Evolutionary conservation across 139 green algal species (phyloP).

Genomic region (Edaphochlamys debaryana): DNA sequence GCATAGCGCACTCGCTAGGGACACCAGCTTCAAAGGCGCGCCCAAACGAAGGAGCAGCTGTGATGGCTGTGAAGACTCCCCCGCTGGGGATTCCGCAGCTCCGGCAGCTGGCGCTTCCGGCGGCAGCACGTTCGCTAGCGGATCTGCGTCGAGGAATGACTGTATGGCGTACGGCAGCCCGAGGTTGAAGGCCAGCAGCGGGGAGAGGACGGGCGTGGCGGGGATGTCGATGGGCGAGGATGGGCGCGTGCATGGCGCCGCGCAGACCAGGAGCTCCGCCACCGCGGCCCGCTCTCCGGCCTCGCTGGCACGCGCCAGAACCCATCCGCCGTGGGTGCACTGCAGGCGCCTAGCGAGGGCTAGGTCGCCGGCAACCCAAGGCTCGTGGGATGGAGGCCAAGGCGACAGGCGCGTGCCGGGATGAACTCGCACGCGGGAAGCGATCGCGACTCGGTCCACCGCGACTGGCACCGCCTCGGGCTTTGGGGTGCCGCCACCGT

Average conservation of each 20-base stretch:
- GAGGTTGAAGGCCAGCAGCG: slow-evolving; percentile 32
- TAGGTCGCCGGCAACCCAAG: slow-evolving; percentile 1
- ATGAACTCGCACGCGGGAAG: background rate
- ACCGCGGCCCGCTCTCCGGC: slow-evolving; percentile 6
- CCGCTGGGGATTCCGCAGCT: too few species aligned
- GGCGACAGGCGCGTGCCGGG: too few species aligned
- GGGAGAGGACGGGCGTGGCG: background rate
- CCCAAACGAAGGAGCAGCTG: too few species aligned
- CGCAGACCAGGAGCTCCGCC: slow-evolving; percentile 8
- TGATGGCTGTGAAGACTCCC: too few species aligned
- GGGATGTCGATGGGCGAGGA: too few species aligned
- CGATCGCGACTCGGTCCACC: background rate
- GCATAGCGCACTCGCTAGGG: background rate
- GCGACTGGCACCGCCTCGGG: too few species aligned
- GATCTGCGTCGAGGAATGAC: background rate
- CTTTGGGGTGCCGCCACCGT: background rate
- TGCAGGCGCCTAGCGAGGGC: background rate
- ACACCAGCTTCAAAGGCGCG: background rate
- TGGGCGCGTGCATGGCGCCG: background rate
- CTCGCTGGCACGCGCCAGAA: background rate
- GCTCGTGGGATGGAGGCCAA: background rate
- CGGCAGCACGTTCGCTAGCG: too few species aligned
- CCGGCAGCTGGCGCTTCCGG: too few species aligned
- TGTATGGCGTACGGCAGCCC: slow-evolving; percentile 31
- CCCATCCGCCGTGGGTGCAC: background rate